Percentiles rank a stretch among this genome's conserved stretches.
Evolutionary conservation across 306 rosid genomes (phyloP).

Genomic region (Cicer cuneatum): DNA sequence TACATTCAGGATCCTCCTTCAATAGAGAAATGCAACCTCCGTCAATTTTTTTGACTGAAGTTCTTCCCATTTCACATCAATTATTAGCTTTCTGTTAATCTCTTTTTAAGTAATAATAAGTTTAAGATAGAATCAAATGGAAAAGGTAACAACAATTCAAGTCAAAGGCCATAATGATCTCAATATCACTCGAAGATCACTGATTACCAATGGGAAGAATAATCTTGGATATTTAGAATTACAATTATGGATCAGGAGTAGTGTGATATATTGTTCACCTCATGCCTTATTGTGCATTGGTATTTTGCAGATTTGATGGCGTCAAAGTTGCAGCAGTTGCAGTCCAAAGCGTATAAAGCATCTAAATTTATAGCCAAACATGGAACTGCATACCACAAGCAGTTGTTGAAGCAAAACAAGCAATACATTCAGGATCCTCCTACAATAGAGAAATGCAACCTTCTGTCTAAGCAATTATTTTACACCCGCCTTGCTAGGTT

Average conservation of each 20-base stretch:
- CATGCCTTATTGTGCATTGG: no score
- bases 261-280: no score
- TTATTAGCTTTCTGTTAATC: no score
- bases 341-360: slow-evolving; percentile 83
- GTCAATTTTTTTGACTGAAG: no score
- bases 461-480: slow-evolving; percentile 75
- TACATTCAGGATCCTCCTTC: slow-evolving; percentile 91
- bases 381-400: slow-evolving; percentile 74
- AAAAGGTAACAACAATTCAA: neutral
- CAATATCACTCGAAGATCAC: neutral
- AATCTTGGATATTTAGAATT: no score
- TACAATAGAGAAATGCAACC: slow-evolving; percentile 80
- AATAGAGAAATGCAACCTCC: slow-evolving; percentile 79
- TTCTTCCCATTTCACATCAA: no score
- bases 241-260: no score
- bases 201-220: no score
- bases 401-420: slow-evolving; percentile 85
- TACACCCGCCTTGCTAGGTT: no score
- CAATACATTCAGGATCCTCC: slow-evolving; percentile 89
- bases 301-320: no score
- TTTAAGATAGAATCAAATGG: slow-evolving; percentile 8
- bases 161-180: neutral
- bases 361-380: slow-evolving; percentile 65
- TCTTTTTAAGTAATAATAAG: no score
- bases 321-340: slow-evolving; percentile 59